Evolutionary conservation across 768 basidiomycete species (phyloP).

Genomic region (Postia placenta): DNA sequence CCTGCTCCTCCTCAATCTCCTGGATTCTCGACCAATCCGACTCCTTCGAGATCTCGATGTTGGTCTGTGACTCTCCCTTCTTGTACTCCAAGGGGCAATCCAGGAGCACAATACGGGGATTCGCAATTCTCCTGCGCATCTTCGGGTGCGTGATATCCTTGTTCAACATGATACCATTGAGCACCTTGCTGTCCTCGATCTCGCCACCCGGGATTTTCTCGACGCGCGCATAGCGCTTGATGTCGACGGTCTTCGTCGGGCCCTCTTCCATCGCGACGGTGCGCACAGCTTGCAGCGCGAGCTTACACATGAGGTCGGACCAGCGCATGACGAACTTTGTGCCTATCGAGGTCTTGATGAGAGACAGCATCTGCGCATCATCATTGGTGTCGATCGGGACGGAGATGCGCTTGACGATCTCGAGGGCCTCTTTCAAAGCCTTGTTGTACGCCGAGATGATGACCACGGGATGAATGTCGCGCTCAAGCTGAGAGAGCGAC

Average conservation of each 20-base stretch:
- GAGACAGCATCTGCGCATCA: slow-evolving; percentile 88
- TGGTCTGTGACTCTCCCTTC: slow-evolving; percentile 97
- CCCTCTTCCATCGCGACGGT: slow-evolving; percentile 77
- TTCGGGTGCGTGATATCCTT: slow-evolving; percentile 98
- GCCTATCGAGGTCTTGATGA: slow-evolving; percentile 98
- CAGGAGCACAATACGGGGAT: slow-evolving; percentile 82
- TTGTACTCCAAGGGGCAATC: slow-evolving; percentile 99
- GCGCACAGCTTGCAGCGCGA: slow-evolving; percentile 89
- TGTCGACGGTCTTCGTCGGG: slow-evolving; percentile 85
- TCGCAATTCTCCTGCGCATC: slow-evolving; percentile 87
- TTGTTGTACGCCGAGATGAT: slow-evolving; percentile 98
- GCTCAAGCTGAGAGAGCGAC: slow-evolving; percentile 86
- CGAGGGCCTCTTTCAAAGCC: slow-evolving; percentile 86
- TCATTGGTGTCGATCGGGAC: slow-evolving; percentile 81
- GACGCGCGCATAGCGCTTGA: slow-evolving; percentile 96
- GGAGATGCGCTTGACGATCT: slow-evolving; percentile 83
- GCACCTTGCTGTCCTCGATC: slow-evolving; percentile 86
- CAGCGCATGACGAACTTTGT: slow-evolving; percentile 97
- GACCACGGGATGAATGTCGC: slow-evolving; percentile 97
- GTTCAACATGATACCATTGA: slow-evolving; percentile 94
- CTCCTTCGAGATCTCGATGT: slow-evolving; percentile 96
- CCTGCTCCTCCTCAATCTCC: slow-evolving; percentile 95
- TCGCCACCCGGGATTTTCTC: slow-evolving; percentile 98
- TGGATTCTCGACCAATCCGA: slow-evolving; percentile 89
- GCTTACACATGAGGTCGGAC: slow-evolving; percentile 95